These are phyloP conservation scores for Nelumbo lutea DNA, from an alignment of 164 flowering plant species.

Conservation along the genomic window DNA sequence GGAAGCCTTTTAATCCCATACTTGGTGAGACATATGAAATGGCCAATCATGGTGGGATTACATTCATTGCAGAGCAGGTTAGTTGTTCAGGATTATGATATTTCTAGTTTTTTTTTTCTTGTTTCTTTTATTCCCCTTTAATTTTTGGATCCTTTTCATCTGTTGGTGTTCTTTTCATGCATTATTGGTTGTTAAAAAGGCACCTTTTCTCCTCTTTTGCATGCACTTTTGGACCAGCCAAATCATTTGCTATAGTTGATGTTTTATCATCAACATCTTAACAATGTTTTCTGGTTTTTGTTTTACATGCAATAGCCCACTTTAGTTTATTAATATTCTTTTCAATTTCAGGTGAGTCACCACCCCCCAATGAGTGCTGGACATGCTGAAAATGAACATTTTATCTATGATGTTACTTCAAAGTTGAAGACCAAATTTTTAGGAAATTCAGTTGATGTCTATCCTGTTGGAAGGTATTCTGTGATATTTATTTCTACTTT, in stretches of 20 bases:
- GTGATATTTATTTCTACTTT: background rate
- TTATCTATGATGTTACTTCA: constrained; percentile 76
- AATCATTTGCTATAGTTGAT: background rate
- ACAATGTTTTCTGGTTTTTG: background rate
- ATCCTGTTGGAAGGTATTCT: constrained; percentile 75
- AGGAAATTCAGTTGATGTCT: constrained; percentile 78
- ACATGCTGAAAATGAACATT: constrained; percentile 90
- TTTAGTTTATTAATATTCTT: constrained; percentile 9
- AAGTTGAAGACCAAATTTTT: constrained; percentile 76
- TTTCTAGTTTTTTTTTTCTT: background rate
- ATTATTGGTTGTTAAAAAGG: background rate
- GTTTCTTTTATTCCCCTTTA: background rate
- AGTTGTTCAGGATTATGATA: constrained; percentile 3
- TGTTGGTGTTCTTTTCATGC: background rate
- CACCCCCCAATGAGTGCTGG: constrained; percentile 92
- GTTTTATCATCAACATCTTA: background rate
- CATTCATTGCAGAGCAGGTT: constrained; percentile 82
- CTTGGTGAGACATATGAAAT: constrained; percentile 90
- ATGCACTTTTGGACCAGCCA: background rate
- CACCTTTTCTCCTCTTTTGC: background rate
- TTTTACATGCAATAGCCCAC: background rate
- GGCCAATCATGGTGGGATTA: constrained; percentile 63
- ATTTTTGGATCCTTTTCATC: background rate
- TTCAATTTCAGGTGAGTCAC: constrained; percentile 64
- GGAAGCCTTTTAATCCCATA: constrained; percentile 94